A percentile compares a stretch with the other conserved stretches of the same genome.
phyloP scores from a whole-genome alignment of 148 eudicot species.

The Vaccinium darrowii region DNA sequence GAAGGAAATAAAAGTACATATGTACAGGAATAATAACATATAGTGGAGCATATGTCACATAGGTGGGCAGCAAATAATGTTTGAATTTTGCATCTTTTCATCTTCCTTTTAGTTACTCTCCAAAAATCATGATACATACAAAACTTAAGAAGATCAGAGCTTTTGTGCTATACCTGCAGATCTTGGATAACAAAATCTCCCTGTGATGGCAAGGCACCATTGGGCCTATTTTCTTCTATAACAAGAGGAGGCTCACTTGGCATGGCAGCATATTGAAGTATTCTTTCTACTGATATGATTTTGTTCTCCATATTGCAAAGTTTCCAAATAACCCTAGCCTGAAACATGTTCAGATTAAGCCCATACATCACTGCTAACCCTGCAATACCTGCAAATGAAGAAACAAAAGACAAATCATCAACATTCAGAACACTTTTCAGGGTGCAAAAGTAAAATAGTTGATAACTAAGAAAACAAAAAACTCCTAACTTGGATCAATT shows the following conservation, averaged over 20 bases:
- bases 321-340: constrained; percentile 37
- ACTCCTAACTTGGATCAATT: constrained; percentile 44
- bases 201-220: constrained; percentile 44
- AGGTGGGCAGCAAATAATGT: neutral
- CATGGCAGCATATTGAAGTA: constrained; percentile 51
- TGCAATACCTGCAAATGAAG: constrained; percentile 42
- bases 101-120: neutral
- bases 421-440: neutral
- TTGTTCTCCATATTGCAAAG: constrained; percentile 50
- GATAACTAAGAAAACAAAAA: neutral
- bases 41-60: neutral
- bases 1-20: neutral
- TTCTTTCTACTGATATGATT: constrained; percentile 65
- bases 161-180: constrained; percentile 36
- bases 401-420: neutral
- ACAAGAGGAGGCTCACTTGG: constrained; percentile 58
- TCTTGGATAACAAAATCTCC: constrained; percentile 39
- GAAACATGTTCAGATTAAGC: constrained; percentile 47
- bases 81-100: neutral
- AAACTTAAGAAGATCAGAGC: neutral
- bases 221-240: constrained; percentile 43
- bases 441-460: neutral
- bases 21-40: neutral
- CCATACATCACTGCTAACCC: constrained; percentile 64
- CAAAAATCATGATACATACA: neutral